Base-by-base conservation (phyloP, 768 basidiomycete genomes). In the Inosperma sp. region DNA sequence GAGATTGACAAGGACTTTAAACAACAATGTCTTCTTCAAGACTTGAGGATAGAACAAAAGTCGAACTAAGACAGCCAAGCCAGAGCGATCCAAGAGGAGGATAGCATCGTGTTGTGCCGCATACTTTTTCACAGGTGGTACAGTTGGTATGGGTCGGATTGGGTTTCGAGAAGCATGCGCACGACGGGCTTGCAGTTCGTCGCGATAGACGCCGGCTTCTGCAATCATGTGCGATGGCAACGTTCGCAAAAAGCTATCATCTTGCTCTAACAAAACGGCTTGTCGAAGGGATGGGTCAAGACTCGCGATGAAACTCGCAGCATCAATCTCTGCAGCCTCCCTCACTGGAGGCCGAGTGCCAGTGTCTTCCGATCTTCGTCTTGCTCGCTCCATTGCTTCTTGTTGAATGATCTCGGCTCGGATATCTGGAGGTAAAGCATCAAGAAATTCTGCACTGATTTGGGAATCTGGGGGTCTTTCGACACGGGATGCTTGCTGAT, bases 381-480 rank as follows among this genome's bases (percentile, higher is more conserved):
- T 78, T n/a, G 84, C 75, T 49, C 84, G 83, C 59, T 97, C 93
- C 49, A 88, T 68, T 3, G 86, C 83, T 68, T 98, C 95, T 68
- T 97, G 93, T 63, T 96, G 92, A 19, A 99, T 82, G 40, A 99
- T 93, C 64, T 99, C 96, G 1, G 93, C 93, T 19, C 96, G 87
- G 49, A 99, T 89, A 60, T 96, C 94, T 3, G 94, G 90, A 3
- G 96, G 96, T 4, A 98, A 75, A 1, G 96, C 96, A 58, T 97
- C 90, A 39, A 99, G 78, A 69, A 99, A 99, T 70, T 99, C 96
- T 2, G 84, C 65, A 67, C 89, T 95, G 67, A 99, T 94, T 61
- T 89, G 86, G 0, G 92, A 92, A 58, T 92, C 92, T 14, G 80
- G 74, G 27, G 81, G 87, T 39, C 81, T 77, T 64, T 86, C 86